Conservation (phyloP, 306 rosid species). For the Begonia masoniana region DNA sequence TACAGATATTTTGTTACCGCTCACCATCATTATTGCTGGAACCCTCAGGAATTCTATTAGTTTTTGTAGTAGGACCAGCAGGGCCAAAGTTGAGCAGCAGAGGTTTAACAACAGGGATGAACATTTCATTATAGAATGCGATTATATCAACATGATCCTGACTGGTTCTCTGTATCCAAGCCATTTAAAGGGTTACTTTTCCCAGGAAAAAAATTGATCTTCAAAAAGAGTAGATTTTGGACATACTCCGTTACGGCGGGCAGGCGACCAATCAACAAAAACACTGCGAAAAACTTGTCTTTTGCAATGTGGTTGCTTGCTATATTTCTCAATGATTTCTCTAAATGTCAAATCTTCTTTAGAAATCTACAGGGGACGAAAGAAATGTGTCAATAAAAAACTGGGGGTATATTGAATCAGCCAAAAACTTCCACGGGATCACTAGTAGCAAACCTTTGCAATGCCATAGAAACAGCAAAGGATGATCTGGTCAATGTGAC, state of each 20-base stretch:
- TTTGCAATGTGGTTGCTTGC: conserved; percentile 92
- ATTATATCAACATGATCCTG: conserved; percentile 89
- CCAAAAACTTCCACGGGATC: conserved; percentile 8
- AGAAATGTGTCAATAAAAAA: conserved; percentile 8
- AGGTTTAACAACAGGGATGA: conserved; percentile 79
- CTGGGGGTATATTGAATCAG: conserved; percentile 4
- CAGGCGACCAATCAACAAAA: conserved; percentile 64
- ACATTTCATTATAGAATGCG: conserved; percentile 74
- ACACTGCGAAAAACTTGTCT: conserved; percentile 90
- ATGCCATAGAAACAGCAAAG: conserved; percentile 94
- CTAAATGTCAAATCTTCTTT: conserved; percentile 68
- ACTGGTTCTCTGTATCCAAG: conserved; percentile 51
- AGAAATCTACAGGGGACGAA: conserved; percentile 68
- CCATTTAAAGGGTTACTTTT: conserved; percentile 18
- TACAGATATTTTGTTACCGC: conserved; percentile 6
- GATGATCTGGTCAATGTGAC: conserved; percentile 90
- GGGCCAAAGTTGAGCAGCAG: conserved; percentile 89
- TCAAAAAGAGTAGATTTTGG: conserved; percentile 6
- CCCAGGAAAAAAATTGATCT: conserved; percentile 1
- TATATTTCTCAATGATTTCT: conserved; percentile 81
- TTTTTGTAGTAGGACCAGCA: conserved; percentile 40
- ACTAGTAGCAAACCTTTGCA: conserved; percentile 52
- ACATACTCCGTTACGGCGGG: conserved; percentile 68
- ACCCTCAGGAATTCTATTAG: conserved; percentile 47
- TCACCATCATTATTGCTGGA: conserved; percentile 57